Base-by-base conservation (phyloP, 805 yeast genomes). In the Komagataella ulmi region DNA sequence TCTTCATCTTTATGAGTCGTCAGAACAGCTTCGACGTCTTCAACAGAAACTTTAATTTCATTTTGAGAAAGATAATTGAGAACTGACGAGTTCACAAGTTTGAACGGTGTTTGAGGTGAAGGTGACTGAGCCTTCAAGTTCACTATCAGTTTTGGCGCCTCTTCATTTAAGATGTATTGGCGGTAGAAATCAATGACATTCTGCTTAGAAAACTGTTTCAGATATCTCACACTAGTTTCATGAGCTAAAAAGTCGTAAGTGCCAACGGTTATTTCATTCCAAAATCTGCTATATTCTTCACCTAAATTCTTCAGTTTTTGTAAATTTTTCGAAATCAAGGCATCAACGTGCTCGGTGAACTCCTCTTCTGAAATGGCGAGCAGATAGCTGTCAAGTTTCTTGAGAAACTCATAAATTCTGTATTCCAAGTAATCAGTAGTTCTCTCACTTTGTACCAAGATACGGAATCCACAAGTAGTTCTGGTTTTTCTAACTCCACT, bases 371-470 rank as follows among this genome's bases (percentile, higher is more conserved):
- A 60, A 72, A 91, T 68, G 3, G 70, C 66, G 3, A 65, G 67
- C 47, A 88, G 59, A 23, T 72, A 64, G 14, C 63, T 61, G 7
- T 75, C 73, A 57, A 83, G 76, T 18, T 60, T 57, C 17, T 64
- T 64, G 51, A 89, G 68, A 61, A 88, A 88, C 51, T 76, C 75
- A 44, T 78, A 83, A 52, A 93, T 84, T 65, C 99, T 76, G 56
- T 75, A 75, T 61, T 87, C 88, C 54, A 93, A 72, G 64, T 81
- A 90, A 12, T 75, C 77, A 2, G 93, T 73, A 2, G 87, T 67
- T 62, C 84, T 79, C 64, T 88, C 97, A 54, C 93, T 83, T 68
- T 91, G 99, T 50, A 90, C 75, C 57, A 90, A 69, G 12, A 93
- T 66, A 59, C 93, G 74, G 57, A 81, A 76, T 12, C 91, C 90